A percentile compares a stretch with the other conserved stretches of the same genome.
These are phyloP conservation scores for Nitzschia putrida DNA, from an alignment of 108 stramenopile species.

Conservation along the genomic window DNA sequence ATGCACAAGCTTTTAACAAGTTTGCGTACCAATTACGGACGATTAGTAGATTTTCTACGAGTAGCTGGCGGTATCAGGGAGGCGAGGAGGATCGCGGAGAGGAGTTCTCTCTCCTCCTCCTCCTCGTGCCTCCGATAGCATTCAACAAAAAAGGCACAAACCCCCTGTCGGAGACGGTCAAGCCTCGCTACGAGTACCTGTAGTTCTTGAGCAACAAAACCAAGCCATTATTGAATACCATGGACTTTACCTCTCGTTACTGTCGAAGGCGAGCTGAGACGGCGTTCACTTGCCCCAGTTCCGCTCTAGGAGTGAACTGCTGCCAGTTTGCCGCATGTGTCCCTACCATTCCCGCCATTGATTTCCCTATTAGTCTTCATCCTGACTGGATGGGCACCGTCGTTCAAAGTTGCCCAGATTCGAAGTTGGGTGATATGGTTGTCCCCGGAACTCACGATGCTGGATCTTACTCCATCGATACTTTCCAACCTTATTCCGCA, in stretches of 20 bases:
- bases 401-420: conserved; percentile 35
- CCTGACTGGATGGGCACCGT: conserved; percentile 69
- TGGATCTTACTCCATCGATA: conserved; percentile 58
- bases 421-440: conserved; percentile 47
- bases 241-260: conserved; percentile 48
- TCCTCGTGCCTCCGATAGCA: too few relatives aligned
- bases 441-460: conserved; percentile 71
- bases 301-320: conserved; percentile 63
- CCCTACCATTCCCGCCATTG: conserved; percentile 40
- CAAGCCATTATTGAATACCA: not conserved
- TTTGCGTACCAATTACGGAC: too few relatives aligned
- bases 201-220: too few relatives aligned
- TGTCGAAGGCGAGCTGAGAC: conserved; percentile 34
- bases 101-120: too few relatives aligned
- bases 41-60: too few relatives aligned
- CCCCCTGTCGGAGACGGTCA: too few relatives aligned
- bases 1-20: too few relatives aligned
- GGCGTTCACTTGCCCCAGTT: conserved; percentile 45
- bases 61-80: too few relatives aligned
- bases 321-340: conserved; percentile 64
- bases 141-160: too few relatives aligned
- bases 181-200: too few relatives aligned
- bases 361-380: conserved; percentile 33
- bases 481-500: conserved; percentile 53
- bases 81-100: too few relatives aligned